These are phyloP conservation scores for Termitomyces heimii DNA, from an alignment of 768 basidiomycete genomes.

Conservation along the genomic window DNA sequence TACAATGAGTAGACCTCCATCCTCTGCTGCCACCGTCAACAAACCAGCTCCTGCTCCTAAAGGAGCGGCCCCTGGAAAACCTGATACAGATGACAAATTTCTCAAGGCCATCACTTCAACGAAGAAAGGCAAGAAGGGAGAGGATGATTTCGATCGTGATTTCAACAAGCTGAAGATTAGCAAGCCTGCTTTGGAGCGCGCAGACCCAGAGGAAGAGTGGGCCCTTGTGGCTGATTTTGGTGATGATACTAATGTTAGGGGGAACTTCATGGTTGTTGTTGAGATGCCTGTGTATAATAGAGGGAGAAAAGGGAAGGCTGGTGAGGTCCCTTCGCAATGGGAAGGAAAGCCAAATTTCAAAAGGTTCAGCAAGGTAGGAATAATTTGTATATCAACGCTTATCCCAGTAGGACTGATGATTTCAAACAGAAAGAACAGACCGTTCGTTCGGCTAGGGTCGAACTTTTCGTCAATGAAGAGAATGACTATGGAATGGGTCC, in stretches of 20 bases:
- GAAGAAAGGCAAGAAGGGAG: constrained; percentile 60
- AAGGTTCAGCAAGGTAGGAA: constrained; percentile 63
- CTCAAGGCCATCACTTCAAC: constrained; percentile 69
- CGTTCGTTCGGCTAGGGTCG: constrained; percentile 32
- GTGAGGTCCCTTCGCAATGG: constrained; percentile 29
- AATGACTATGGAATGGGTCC: constrained; percentile 51
- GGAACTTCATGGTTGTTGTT: constrained; percentile 77
- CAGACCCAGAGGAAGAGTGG: constrained; percentile 50
- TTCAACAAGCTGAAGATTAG: constrained; percentile 74
- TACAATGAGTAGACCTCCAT: not conserved
- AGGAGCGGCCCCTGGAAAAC: constrained; percentile 35
- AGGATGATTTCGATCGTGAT: constrained; percentile 72
- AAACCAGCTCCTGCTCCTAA: constrained; percentile 17
- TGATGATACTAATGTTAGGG: constrained; percentile 52
- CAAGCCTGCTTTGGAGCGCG: constrained; percentile 47
- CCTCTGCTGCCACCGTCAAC: constrained; percentile 1
- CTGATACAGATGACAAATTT: constrained; percentile 65
- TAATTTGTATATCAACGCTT: not conserved
- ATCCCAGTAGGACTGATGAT: not conserved
- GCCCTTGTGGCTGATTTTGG: constrained; percentile 59
- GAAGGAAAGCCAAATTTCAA: constrained; percentile 63
- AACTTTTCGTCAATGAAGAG: constrained; percentile 44
- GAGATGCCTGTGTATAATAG: constrained; percentile 53
- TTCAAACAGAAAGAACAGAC: constrained; percentile 20
- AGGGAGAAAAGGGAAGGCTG: constrained; percentile 14